phyloP scores from a whole-genome alignment of 2,329 filamentous ascomycete species.

The Lomentospora prolificans region DNA sequence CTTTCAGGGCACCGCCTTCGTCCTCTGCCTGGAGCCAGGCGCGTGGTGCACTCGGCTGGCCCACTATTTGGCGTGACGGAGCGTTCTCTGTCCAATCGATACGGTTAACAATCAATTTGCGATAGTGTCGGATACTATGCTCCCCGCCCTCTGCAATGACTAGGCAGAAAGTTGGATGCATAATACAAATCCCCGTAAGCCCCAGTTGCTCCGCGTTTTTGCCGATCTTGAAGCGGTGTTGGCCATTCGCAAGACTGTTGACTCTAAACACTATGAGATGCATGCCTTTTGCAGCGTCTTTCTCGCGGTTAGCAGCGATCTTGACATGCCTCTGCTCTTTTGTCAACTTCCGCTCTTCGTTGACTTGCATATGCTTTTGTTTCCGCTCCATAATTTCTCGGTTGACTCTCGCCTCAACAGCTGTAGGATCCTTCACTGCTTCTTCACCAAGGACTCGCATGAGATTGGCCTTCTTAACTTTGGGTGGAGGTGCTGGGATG shows the following conservation, averaged over 20 bases:
- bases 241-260: slow-evolving; percentile 78
- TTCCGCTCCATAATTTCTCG: slow-evolving; percentile 82
- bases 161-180: slow-evolving; percentile 81
- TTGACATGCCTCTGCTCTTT: slow-evolving; percentile 85
- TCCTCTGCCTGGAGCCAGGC: slow-evolving; percentile 75
- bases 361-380: slow-evolving; percentile 64
- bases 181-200: slow-evolving; percentile 81
- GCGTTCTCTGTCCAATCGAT: slow-evolving; percentile 93
- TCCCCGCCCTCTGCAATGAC: slow-evolving; percentile 87
- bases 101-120: slow-evolving; percentile 85
- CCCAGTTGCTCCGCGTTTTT: slow-evolving; percentile 85
- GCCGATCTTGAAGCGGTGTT: slow-evolving; percentile 87
- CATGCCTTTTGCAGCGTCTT: slow-evolving; percentile 79
- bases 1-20: slow-evolving; percentile 67
- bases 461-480: slow-evolving; percentile 94
- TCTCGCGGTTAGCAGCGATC: slow-evolving; percentile 69
- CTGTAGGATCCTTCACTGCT: slow-evolving; percentile 88
- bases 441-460: slow-evolving; percentile 90
- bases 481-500: slow-evolving; percentile 81
- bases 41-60: slow-evolving; percentile 51
- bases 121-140: slow-evolving; percentile 74
- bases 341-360: slow-evolving; percentile 77
- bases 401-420: slow-evolving; percentile 90
- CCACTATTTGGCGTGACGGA: slow-evolving; percentile 52
- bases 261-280: slow-evolving; percentile 84